A percentile compares a stretch with the other conserved stretches of the same genome.
phyloP scores from a whole-genome alignment of 73 alveolate species.

The Paramecium primaurelia region DNA sequence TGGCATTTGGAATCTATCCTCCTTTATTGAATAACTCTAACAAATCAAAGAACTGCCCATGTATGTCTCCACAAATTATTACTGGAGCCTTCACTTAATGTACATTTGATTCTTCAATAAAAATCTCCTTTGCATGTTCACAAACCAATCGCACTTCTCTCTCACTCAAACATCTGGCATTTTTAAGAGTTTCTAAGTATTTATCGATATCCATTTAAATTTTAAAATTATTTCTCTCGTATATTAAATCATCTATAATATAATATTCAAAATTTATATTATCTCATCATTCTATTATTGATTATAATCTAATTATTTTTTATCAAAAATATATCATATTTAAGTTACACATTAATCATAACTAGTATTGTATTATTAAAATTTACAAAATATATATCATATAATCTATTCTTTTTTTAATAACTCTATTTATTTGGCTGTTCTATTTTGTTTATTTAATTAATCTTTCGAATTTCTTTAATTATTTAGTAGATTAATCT shows the following conservation, averaged over 20 bases:
- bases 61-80: slow-evolving; percentile 97
- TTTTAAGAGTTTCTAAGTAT: slow-evolving; percentile 80
- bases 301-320: not conserved
- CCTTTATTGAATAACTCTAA: slow-evolving; percentile 80
- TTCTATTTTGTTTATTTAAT: no score
- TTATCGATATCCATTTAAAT: slow-evolving; percentile 69
- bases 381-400: not conserved
- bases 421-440: not conserved
- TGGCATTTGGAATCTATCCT: slow-evolving; percentile 70
- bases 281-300: not conserved
- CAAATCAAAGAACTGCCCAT: slow-evolving; percentile 96
- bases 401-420: not conserved
- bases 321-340: not conserved
- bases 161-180: slow-evolving; percentile 83
- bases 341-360: not conserved
- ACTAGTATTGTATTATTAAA: not conserved
- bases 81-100: slow-evolving; percentile 96
- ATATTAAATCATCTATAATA: not conserved
- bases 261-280: not conserved
- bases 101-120: slow-evolving; percentile 92
- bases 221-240: not conserved
- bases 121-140: slow-evolving; percentile 82
- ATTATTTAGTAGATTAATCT: no score
- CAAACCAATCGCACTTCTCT: slow-evolving; percentile 84
- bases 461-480: not conserved